phyloP scores from a whole-genome alignment of 2,329 filamentous ascomycete genomes.

The Juglanconis oblonga region DNA sequence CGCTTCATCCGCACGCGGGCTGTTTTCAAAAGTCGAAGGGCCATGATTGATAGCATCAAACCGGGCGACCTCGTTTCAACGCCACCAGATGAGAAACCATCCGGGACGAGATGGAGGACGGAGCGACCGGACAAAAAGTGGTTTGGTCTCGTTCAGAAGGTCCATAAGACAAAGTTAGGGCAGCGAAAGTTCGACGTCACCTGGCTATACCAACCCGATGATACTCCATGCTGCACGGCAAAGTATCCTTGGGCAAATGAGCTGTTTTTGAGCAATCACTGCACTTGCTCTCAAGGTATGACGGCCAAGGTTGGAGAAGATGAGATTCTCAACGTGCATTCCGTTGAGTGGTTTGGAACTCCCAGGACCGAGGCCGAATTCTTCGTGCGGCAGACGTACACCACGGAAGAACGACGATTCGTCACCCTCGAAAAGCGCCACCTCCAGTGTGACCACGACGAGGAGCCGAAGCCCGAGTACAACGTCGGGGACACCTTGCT shows the following conservation, averaged over 20 bases:
- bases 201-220: slow-evolving; percentile 70
- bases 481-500: slow-evolving; percentile 60
- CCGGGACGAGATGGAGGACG: slow-evolving; percentile 54
- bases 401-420: slow-evolving; percentile 59
- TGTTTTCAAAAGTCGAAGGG: slow-evolving; percentile 11
- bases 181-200: slow-evolving; percentile 56
- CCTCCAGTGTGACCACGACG: slow-evolving; percentile 46
- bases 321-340: slow-evolving; percentile 56
- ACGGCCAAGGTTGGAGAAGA: slow-evolving; percentile 44
- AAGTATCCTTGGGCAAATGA: slow-evolving; percentile 71
- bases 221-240: slow-evolving; percentile 67
- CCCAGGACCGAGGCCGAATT: slow-evolving; percentile 47
- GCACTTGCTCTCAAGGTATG: slow-evolving; percentile 56
- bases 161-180: slow-evolving; percentile 37
- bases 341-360: slow-evolving; percentile 55
- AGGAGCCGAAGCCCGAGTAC: slow-evolving; percentile 31
- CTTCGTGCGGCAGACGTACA: slow-evolving; percentile 70
- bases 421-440: slow-evolving; percentile 54
- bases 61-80: slow-evolving; percentile 50
- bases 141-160: slow-evolving; percentile 67
- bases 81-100: slow-evolving; percentile 40
- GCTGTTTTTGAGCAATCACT: slow-evolving; percentile 73
- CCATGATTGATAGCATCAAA: slow-evolving; percentile 33
- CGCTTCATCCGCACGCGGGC: not conserved
- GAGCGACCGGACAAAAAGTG: slow-evolving; percentile 52